A percentile compares a stretch with the other conserved stretches of the same genome.
These are phyloP conservation scores for Torulaspora maleeae DNA, from an alignment of 805 yeast species.

Conservation along the genomic window DNA sequence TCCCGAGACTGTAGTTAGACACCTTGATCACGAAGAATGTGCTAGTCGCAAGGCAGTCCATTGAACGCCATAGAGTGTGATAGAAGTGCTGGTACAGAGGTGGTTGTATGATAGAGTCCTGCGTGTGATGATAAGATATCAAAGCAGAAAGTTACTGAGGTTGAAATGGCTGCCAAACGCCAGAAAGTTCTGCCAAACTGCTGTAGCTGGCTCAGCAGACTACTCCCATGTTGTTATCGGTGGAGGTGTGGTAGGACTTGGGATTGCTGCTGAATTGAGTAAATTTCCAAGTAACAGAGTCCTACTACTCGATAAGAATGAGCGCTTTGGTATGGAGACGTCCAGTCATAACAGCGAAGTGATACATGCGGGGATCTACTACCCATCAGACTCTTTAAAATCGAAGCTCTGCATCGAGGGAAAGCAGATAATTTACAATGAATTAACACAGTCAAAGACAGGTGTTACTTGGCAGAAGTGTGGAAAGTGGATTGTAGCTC, in stretches of 20 bases:
- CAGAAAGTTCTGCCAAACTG: neutral
- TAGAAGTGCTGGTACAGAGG: neutral
- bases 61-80: neutral
- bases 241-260: slow-evolving; percentile 80
- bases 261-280: slow-evolving; percentile 68
- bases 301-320: slow-evolving; percentile 64
- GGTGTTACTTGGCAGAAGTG: slow-evolving; percentile 58
- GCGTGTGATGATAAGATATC: neutral
- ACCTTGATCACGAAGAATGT: too few relatives aligned
- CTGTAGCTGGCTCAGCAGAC: slow-evolving; percentile 34
- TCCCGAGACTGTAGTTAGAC: too few relatives aligned
- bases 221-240: slow-evolving; percentile 74
- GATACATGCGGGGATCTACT: slow-evolving; percentile 85
- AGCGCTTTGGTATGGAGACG: slow-evolving; percentile 68
- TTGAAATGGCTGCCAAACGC: neutral
- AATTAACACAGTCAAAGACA: slow-evolving; percentile 36
- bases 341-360: slow-evolving; percentile 91
- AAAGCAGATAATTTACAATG: slow-evolving; percentile 58
- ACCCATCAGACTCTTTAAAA: slow-evolving; percentile 64
- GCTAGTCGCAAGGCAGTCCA: too few relatives aligned
- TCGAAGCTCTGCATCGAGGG: slow-evolving; percentile 71
- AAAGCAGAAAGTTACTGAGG: neutral
- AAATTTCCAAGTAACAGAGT: slow-evolving; percentile 46
- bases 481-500: slow-evolving; percentile 89
- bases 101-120: neutral